Evolutionary conservation across 768 basidiomycete genomes (phyloP).

Genomic region (Austroboletus festivus): DNA sequence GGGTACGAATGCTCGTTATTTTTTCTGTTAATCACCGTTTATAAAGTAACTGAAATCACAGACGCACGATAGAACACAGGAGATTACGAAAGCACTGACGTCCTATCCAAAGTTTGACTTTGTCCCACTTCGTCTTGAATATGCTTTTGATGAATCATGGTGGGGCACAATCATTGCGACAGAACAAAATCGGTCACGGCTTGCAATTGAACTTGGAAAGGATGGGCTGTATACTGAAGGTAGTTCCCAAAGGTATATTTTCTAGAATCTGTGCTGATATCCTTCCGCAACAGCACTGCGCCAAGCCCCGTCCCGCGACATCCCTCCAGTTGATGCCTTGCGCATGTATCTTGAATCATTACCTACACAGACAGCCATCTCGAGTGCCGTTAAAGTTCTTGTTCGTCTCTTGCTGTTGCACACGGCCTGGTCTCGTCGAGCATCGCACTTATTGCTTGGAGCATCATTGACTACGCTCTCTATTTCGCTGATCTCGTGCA

Average conservation of each 20-base stretch:
- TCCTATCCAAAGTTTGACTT: slow-evolving; percentile 55
- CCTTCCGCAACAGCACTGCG: slow-evolving; percentile 18
- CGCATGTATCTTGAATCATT: slow-evolving; percentile 58
- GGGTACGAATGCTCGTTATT: slow-evolving; percentile 40
- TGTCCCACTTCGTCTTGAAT: slow-evolving; percentile 62
- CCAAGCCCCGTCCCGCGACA: slow-evolving; percentile 7
- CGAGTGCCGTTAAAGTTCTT: slow-evolving; percentile 55
- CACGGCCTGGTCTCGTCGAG: slow-evolving; percentile 52
- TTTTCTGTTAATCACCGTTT: background rate
- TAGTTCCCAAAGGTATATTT: slow-evolving; percentile 1
- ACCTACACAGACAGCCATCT: slow-evolving; percentile 71
- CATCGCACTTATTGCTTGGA: slow-evolving; percentile 79
- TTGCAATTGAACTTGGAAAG: slow-evolving; percentile 48
- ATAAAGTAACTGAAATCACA: slow-evolving; percentile 29
- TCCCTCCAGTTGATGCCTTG: slow-evolving; percentile 32
- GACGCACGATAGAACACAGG: slow-evolving; percentile 55
- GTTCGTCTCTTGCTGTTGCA: slow-evolving; percentile 68
- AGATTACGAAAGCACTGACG: slow-evolving; percentile 44
- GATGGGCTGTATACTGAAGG: slow-evolving; percentile 46
- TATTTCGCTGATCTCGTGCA: slow-evolving; percentile 66
- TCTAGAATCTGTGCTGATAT: slow-evolving; percentile 2
- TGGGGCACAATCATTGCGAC: slow-evolving; percentile 50
- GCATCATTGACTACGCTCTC: slow-evolving; percentile 78
- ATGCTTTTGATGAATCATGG: slow-evolving; percentile 71
- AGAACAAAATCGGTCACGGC: slow-evolving; percentile 17